Percentiles rank a stretch among this genome's conserved stretches.
Evolutionary conservation across 768 basidiomycete species (phyloP).

Genomic region (Psilocybe subaeruginosa): DNA sequence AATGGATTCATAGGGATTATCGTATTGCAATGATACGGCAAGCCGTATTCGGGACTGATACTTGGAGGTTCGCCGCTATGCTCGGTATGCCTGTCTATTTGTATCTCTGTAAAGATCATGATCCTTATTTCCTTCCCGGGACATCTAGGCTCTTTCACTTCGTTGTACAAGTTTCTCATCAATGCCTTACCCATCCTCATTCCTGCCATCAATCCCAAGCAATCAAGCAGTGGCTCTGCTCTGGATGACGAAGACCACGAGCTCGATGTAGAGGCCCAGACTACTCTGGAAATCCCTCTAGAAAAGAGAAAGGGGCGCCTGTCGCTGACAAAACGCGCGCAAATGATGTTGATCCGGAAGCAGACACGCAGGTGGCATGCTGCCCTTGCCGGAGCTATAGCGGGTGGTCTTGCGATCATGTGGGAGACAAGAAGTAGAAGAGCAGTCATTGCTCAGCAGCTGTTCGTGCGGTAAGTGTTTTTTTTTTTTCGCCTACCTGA

Average conservation of each 20-base stretch:
- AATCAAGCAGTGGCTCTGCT: constrained; percentile 26
- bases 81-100: constrained; percentile 54
- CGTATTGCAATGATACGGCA: constrained; percentile 71
- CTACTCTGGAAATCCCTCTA: constrained; percentile 31
- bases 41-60: constrained; percentile 84
- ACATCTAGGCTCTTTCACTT: constrained; percentile 67
- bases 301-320: constrained; percentile 49
- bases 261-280: constrained; percentile 26
- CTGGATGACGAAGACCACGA: constrained; percentile 33
- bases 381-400: constrained; percentile 74
- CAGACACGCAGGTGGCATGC: constrained; percentile 79
- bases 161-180: constrained; percentile 77
- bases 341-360: constrained; percentile 65
- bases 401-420: constrained; percentile 73
- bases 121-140: not conserved
- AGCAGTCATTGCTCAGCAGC: constrained; percentile 77
- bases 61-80: constrained; percentile 87
- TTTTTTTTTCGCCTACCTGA: not conserved
- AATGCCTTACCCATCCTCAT: constrained; percentile 78
- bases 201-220: constrained; percentile 42
- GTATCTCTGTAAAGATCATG: not conserved
- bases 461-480: constrained; percentile 78
- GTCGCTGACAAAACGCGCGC: constrained; percentile 65
- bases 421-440: constrained; percentile 75
- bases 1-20: constrained; percentile 46